phyloP scores from a whole-genome alignment of 805 yeast genomes.

The Wickerhamiella occidentalis region DNA sequence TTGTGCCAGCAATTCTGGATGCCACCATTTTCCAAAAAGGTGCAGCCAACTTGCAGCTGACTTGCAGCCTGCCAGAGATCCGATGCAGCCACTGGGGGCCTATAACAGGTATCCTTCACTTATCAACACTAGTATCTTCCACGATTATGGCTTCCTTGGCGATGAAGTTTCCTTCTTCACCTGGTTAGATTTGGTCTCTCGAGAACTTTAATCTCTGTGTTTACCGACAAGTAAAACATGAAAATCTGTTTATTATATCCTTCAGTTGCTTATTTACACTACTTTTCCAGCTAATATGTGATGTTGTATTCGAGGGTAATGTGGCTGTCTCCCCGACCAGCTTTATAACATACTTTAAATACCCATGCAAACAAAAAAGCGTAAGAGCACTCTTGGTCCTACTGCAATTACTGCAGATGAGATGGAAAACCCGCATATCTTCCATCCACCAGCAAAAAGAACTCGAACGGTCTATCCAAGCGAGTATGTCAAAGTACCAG shows the following conservation, averaged over 20 bases:
- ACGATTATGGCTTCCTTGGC: too few species aligned
- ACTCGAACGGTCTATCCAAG: slow-evolving; percentile 1
- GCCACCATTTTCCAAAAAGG: too few species aligned
- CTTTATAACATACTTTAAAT: slow-evolving; percentile 3
- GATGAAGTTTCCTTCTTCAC: too few species aligned
- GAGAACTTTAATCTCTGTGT: neutral
- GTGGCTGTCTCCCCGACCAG: neutral
- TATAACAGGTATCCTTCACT: too few species aligned
- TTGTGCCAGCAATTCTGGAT: too few species aligned
- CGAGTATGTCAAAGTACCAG: neutral
- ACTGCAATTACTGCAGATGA: neutral
- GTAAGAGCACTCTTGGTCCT: neutral
- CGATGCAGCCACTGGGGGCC: too few species aligned
- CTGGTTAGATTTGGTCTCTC: too few species aligned
- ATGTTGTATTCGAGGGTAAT: neutral
- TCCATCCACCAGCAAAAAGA: neutral
- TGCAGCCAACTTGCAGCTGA: too few species aligned
- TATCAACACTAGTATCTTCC: too few species aligned
- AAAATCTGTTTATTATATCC: neutral
- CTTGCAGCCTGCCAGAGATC: too few species aligned
- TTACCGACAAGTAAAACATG: neutral
- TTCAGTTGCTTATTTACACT: neutral
- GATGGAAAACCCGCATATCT: neutral
- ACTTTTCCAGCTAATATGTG: neutral
- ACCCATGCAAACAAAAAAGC: slow-evolving; percentile 5